Evolutionary conservation across 306 rosid species (phyloP), one percentile per base, ranked within the genome.

Genomic region (Quercus gilva): DNA sequence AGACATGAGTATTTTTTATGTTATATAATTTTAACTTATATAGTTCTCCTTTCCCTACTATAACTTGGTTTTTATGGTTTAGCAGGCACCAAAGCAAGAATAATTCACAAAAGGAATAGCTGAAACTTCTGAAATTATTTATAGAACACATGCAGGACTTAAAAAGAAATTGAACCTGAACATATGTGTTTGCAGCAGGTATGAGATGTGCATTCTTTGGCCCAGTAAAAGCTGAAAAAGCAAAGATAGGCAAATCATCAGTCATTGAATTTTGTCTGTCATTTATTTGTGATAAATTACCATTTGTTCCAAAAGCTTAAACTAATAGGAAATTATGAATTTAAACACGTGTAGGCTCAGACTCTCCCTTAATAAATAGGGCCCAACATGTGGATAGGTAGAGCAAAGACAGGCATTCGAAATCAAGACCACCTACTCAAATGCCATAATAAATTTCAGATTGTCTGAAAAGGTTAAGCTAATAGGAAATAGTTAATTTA

Each of bases 171-270:
- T 75, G 76, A 76, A 94, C 98, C 98, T 94, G 97, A 74, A 92
- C 91, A 65, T 91, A 94, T 31, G 88, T 86, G 86, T 89, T 91
- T 74, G 97, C 97, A 56, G 97, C 94, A 49, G 97, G 90, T 55
- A 92, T 87, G 76, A 92, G 13, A 28, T 92, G 85, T 43, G 49
- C 73, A 69, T 88, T 89, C 87, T 90, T 92, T 74, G 91, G 79
- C 58, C 97, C 97, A 43, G 86, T 85, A 81, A 94, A 91, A 85
- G 97, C 99, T 92, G 92, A 84, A 90, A 87, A 82, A 67, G 58
- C 25, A 71, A 15, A 78, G 74, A 59, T 64, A 78, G 55, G 17
- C 79, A 81, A 86, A 29, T 80, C 78, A 74, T 85, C 78, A 83
- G 77, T 84, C 78, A 69, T 80, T 25, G 82, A 70, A 76, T 82